Conservation (phyloP, 345 rosid species). For the Salix brachista region DNA sequence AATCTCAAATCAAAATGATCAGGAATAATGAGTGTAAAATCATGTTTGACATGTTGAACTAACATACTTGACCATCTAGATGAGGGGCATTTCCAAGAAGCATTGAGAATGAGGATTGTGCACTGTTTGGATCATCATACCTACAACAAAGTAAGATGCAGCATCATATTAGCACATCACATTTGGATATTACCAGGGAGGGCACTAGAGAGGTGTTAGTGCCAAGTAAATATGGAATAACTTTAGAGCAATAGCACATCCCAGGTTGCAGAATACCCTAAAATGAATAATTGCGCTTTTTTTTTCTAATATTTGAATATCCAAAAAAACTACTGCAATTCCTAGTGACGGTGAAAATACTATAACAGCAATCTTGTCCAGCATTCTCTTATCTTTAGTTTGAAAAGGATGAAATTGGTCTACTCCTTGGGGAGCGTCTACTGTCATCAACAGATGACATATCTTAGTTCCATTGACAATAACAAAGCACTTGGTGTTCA, state of each 20-base stretch:
- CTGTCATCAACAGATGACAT: too few species aligned
- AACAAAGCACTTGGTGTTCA: too few species aligned
- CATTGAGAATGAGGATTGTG: conserved; percentile 85
- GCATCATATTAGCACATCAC: neutral
- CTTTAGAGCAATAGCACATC: neutral
- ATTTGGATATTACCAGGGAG: neutral
- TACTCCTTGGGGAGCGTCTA: too few species aligned
- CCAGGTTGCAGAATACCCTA: neutral
- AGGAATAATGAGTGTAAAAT: conserved; percentile 1
- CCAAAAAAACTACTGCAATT: too few species aligned
- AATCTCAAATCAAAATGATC: conserved; percentile 11
- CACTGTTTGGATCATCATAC: conserved; percentile 84
- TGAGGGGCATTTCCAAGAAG: conserved; percentile 96
- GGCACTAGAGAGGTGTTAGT: neutral
- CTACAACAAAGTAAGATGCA: conserved; percentile 33
- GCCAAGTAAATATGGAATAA: neutral
- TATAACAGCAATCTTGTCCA: too few species aligned
- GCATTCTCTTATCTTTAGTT: too few species aligned
- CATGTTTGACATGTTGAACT: conserved; percentile 6
- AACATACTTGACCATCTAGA: conserved; percentile 77
- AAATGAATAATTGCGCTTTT: too few species aligned
- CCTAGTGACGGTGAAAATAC: too few species aligned
- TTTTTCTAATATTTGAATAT: too few species aligned
- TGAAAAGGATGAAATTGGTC: too few species aligned
- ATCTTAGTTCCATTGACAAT: too few species aligned